Evolutionary conservation across 1,139 yeast genomes (phyloP).

Genomic region (Blastobotrys petasosporus): DNA sequence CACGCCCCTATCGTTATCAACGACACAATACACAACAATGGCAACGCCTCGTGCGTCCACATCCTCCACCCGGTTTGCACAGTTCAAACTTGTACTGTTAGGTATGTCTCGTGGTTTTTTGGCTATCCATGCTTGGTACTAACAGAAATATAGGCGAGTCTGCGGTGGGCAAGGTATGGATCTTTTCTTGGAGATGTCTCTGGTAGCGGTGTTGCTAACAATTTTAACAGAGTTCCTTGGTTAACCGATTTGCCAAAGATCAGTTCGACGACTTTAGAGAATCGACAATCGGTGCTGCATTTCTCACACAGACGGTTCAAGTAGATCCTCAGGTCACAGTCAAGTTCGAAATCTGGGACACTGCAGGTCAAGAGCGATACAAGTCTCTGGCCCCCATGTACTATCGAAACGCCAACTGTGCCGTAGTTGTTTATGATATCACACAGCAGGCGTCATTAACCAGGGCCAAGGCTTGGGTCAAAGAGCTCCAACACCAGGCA

Average conservation of each 20-base stretch:
- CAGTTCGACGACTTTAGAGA: conserved; percentile 92
- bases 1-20: background rate
- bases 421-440: conserved; percentile 75
- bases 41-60: conserved; percentile 34
- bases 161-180: conserved; percentile 78
- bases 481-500: conserved; percentile 89
- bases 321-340: conserved; percentile 49
- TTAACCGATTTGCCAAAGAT: conserved; percentile 87
- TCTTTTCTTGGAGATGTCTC: too few species aligned
- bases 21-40: conserved; percentile 11
- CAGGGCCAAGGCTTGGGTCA: conserved; percentile 94
- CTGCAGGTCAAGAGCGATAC: conserved; percentile 92
- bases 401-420: conserved; percentile 82
- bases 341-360: conserved; percentile 54
- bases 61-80: conserved; percentile 43
- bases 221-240: conserved; percentile 51
- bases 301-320: conserved; percentile 81
- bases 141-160: conserved; percentile 60
- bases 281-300: conserved; percentile 97
- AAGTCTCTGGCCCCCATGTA: conserved; percentile 88
- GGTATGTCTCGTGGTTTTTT: conserved; percentile 32
- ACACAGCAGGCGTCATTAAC: conserved; percentile 62
- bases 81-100: conserved; percentile 78
- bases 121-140: background rate
- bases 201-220: conserved; percentile 31